phyloP scores from a whole-genome alignment of 2,329 filamentous ascomycete species.

The Fusarium subtropicale region DNA sequence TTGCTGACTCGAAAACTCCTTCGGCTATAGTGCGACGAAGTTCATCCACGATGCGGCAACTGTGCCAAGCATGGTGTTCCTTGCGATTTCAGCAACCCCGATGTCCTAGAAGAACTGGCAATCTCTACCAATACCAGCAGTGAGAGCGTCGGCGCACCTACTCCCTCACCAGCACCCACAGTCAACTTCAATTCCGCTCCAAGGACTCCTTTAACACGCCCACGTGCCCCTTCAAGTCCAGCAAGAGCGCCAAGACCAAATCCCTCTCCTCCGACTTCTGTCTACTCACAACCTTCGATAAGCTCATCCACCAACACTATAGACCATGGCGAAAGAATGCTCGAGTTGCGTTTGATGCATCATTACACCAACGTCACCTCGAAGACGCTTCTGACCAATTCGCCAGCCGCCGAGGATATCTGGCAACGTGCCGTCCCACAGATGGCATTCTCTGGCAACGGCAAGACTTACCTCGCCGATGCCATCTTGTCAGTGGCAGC shows the following conservation, averaged over 20 bases:
- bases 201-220: conserved; percentile 43
- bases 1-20: conserved; percentile 27
- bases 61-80: conserved; percentile 74
- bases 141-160: conserved; percentile 42
- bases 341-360: conserved; percentile 73
- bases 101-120: conserved; percentile 59
- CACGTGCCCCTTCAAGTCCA: conserved; percentile 38
- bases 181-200: conserved; percentile 39
- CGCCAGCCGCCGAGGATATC: conserved; percentile 63
- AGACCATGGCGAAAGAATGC: conserved; percentile 58
- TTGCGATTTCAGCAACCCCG: conserved; percentile 72
- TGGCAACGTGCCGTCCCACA: conserved; percentile 71
- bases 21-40: conserved; percentile 68
- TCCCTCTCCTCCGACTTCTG: conserved; percentile 49
- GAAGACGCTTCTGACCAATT: conserved; percentile 68
- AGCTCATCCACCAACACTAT: conserved; percentile 50
- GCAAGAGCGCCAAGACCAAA: conserved; percentile 40
- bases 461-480: conserved; percentile 69
- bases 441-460: conserved; percentile 69
- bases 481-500: conserved; percentile 73
- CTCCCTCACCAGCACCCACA: conserved; percentile 41
- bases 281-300: conserved; percentile 49
- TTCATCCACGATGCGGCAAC: conserved; percentile 73
- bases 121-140: conserved; percentile 53
- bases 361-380: conserved; percentile 72